Evolutionary conservation across 2,329 filamentous ascomycete species (phyloP).

Genomic region (Allantophomopsis lycopodina): DNA sequence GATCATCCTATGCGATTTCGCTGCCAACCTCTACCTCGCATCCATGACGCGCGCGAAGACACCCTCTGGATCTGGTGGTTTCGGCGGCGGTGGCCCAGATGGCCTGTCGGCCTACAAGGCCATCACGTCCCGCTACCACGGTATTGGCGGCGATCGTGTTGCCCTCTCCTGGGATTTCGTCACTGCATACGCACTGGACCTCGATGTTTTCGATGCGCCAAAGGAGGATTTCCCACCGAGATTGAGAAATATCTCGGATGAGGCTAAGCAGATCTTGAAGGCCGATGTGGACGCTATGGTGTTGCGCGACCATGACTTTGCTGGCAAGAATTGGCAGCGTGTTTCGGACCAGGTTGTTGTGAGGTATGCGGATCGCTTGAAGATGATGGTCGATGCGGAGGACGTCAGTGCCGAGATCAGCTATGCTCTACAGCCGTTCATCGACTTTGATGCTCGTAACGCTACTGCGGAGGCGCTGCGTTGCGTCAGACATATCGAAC

Average conservation of each 20-base stretch:
- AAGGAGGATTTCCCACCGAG: conserved; percentile 7
- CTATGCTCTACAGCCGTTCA: no score
- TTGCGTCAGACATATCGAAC: no score
- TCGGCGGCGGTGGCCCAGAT: background rate
- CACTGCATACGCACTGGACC: conserved; percentile 9
- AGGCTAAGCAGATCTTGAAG: conserved; percentile 16
- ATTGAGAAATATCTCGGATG: conserved; percentile 10
- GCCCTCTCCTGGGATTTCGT: conserved; percentile 12
- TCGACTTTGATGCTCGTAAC: no score
- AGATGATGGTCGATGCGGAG: conserved; percentile 6
- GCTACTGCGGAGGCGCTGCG: no score
- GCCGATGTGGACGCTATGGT: conserved; percentile 27
- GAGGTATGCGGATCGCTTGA: conserved; percentile 44
- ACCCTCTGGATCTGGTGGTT: no score
- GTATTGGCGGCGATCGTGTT: conserved; percentile 23
- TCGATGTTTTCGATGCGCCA: conserved; percentile 12
- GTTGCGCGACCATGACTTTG: conserved; percentile 8
- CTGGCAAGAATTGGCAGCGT: conserved; percentile 40
- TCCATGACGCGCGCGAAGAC: conserved; percentile 5
- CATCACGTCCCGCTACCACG: conserved; percentile 25
- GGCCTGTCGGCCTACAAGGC: conserved; percentile 21
- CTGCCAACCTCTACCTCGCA: conserved; percentile 13
- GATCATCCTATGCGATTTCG: conserved; percentile 53
- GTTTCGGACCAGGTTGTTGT: conserved; percentile 50
- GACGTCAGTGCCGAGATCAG: no score